Evolutionary conservation across 2,329 filamentous ascomycete genomes (phyloP), one percentile per base, ranked within the genome.

Genomic region (Calonectria pauciramosa): DNA sequence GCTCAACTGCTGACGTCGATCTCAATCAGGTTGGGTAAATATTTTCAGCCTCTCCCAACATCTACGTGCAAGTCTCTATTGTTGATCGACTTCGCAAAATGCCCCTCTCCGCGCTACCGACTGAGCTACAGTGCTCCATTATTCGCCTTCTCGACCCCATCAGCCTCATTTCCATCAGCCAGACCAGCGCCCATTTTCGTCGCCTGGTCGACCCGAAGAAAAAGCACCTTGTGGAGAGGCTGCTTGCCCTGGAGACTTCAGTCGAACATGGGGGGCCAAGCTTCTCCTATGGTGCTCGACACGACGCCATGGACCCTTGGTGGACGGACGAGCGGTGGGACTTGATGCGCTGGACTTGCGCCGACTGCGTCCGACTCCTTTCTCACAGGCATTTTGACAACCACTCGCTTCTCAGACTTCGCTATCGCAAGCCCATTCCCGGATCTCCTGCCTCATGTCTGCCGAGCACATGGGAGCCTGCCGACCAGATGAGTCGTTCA

Each of bases 111-210:
- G 8, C 18, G 10, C 16, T 78, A 18, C 75, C 76, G 1, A 63
- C 9, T n/a, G 76, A 78, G 44, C 38, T 78, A 6, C 76, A 79
- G 23, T 75, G 70, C 30, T 68, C 68, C 30, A 60, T 76, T 34
- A 70, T 76, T 41, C 68, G 75, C 3, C 67, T 75, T 1, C 73
- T 79, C n/a, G 76, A 79, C 6, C 77, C 76, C 2, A 64, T 73
- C 28, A 44, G 70, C 18, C 68, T 78, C 7, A 69, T 78, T 9
- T 75, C 70, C 5, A 26, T 75, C 26, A 78, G 73, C 54, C 77
- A 77, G 23, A 47, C 66, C 34, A 77, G 44, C 64, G 26, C 23
- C 16, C 47, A 74, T 16, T 78, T 78, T 1, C 72, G 71, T 5
- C 28, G 4, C 8, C 68, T 78, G 4, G 56, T 79, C n/a, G 66